Evolutionary conservation across 768 basidiomycete species (phyloP), one percentile per base, ranked within the genome.

Genomic region (Pleurotus tuber-regium): DNA sequence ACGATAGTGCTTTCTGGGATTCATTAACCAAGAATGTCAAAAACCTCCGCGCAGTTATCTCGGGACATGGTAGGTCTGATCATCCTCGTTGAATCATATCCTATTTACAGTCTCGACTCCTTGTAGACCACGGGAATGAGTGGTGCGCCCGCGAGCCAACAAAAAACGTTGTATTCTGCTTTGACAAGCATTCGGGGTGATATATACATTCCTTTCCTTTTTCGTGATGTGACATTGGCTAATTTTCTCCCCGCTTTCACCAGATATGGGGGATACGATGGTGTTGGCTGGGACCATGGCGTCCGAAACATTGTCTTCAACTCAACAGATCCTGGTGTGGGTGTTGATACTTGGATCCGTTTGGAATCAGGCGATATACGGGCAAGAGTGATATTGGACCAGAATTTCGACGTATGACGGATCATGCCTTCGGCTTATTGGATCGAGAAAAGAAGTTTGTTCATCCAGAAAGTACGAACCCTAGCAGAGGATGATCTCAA

Each of bases 181-280:
- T 89, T 56, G 76, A 78, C 60, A 89, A 89, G 62, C 88, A 89
- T 61, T 84, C 86, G 1, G 87, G 87, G 82, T 87, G 57, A n/a
- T 10, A 70, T 61, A 3, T 29, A 7, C 14, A 7, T 61, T 62
- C 39, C 2, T 19, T 24, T n/a, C n/a, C n/a, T n/a, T n/a, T n/a
- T n/a, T n/a, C n/a, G n/a, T n/a, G n/a, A n/a, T n/a, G n/a, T n/a
- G n/a, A n/a, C n/a, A n/a, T n/a, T n/a, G n/a, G n/a, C 52, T 29
- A 10, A 2, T 48, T 31, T 26, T 19, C 16, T 41, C 19, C 21
- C 43, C n/a, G 33, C 21, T 18, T 8, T 33, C 19, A n/a, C n/a
- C 43, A 86, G 84, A n/a, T 86, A 87, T 50, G 86, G 86, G 5
- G 86, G 85, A 0, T 83, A 86, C 58, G 70, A 71, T 28, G 53